Evolutionary conservation across 768 basidiomycete species (phyloP), one percentile per base, ranked within the genome.

Genomic region (Myochromella boudieri): DNA sequence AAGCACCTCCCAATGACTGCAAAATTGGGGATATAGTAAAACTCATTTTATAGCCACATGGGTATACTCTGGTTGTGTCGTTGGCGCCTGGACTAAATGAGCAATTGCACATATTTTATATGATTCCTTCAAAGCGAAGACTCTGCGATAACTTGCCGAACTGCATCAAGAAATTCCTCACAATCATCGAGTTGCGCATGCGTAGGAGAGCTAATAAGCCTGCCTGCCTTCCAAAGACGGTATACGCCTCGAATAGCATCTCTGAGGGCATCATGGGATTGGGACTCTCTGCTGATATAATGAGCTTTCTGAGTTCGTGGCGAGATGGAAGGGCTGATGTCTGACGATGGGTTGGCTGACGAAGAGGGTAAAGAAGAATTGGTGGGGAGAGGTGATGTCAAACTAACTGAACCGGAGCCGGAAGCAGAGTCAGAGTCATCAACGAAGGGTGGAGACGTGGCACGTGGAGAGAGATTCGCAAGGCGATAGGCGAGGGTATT

Each of bases 201-300:
- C 24, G 40, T 46, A 1, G 43, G 47, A 34, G 55, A 45, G 29
- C 26, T 21, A n/a, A 34, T 37, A 44, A 49, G 21, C 43, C 62
- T 67, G 22, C 71, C 65, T 8, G 71, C 56, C 58, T 66, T 77
- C 85, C 86, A 87, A 17, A 87, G 70, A 22, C 61, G 67, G 60
- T 79, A 85, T 31, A 88, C 60, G 1, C 80, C 77, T 48, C 68
- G 72, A 39, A 85, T 74, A 25, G 76, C 71, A 28, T 78, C 74
- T 31, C 67, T 71, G 37, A 87, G 63, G 15, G 77, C 72, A 21
- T 68, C 68, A 38, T 42, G 27, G 3, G 55, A 37, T 72, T 62
- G 10, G 20, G 6, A 8, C 49, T 15, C 21, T 48, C 22, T 34
- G 5, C 33, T n/a, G n/a, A n/a, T n/a, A n/a, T n/a, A n/a, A n/a